phyloP scores from a whole-genome alignment of 2,329 filamentous ascomycete species.

The Didymella exigua region DNA sequence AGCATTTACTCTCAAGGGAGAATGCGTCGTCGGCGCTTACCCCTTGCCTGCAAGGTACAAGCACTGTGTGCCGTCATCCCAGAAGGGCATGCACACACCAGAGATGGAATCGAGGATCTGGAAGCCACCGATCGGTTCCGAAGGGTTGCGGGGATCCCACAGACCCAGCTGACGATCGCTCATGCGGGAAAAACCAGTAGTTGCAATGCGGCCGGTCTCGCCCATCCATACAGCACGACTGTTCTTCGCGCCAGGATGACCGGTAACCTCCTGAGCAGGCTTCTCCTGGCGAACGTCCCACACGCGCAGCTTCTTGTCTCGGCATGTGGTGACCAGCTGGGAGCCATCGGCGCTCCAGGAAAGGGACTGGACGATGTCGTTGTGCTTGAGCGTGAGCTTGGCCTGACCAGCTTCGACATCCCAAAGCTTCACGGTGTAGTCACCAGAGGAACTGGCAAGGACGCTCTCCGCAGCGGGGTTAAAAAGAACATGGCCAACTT shows the following conservation, averaged over 20 bases:
- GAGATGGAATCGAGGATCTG: constrained; percentile 92
- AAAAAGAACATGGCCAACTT: constrained; percentile 97
- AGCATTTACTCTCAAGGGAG: constrained; percentile 3
- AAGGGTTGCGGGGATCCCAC: constrained; percentile 85
- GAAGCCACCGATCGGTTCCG: constrained; percentile 87
- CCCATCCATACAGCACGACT: constrained; percentile 97
- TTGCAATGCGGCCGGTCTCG: constrained; percentile 93
- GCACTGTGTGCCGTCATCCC: constrained; percentile 95
- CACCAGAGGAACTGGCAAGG: constrained; percentile 91
- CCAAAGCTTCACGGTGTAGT: constrained; percentile 95
- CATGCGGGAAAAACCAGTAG: constrained; percentile 97
- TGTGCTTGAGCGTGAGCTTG: constrained; percentile 78
- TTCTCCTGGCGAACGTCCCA: constrained; percentile 97
- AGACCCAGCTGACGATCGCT: constrained; percentile 94
- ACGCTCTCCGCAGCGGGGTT: constrained; percentile 96
- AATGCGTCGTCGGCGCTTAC: constrained; percentile 57
- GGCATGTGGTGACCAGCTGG: constrained; percentile 86
- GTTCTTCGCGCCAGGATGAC: constrained; percentile 95
- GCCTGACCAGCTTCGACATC: constrained; percentile 81
- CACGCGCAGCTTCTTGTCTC: constrained; percentile 96
- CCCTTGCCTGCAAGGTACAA: constrained; percentile 97
- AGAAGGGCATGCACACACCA: constrained; percentile 99
- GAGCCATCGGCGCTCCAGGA: constrained; percentile 93
- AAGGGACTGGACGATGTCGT: constrained; percentile 91
- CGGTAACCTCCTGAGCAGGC: constrained; percentile 80